A percentile compares a stretch with the other conserved stretches of the same genome.
phyloP scores from a whole-genome alignment of 2,329 filamentous ascomycete genomes.

The Mollisia scopiformis region DNA sequence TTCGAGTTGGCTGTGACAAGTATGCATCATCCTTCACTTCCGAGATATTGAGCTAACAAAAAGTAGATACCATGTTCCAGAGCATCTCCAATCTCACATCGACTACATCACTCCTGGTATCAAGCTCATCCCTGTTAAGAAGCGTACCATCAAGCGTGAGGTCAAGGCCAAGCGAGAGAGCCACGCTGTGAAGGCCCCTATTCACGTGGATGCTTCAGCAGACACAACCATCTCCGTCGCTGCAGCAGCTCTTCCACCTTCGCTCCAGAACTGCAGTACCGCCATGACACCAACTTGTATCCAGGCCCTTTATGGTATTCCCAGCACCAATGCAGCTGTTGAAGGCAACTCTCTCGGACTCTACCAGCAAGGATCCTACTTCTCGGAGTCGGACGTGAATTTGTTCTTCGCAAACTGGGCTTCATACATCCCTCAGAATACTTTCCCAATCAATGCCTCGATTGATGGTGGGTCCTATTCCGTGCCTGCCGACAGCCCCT shows the following conservation, averaged over 20 bases:
- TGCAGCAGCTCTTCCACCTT: constrained; percentile 12
- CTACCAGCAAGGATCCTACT: constrained; percentile 22
- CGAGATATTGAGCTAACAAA: constrained; percentile 46
- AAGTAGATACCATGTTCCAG: constrained; percentile 48
- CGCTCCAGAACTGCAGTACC: constrained; percentile 31
- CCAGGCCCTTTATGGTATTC: constrained; percentile 37
- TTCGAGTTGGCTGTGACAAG: constrained; percentile 56
- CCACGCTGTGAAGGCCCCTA: constrained; percentile 9
- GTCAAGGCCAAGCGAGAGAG: constrained; percentile 16
- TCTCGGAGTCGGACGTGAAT: constrained; percentile 22
- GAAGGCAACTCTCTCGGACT: constrained; percentile 23
- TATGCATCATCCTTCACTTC: constrained; percentile 36
- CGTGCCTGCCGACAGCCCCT: constrained; percentile 10
- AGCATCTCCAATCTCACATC: constrained; percentile 57
- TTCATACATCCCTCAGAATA: constrained; percentile 22
- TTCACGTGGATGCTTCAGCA: constrained; percentile 3
- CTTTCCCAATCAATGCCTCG: constrained; percentile 20
- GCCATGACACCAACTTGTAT: constrained; percentile 39
- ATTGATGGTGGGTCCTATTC: constrained; percentile 26
- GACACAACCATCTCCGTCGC: not conserved
- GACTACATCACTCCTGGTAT: constrained; percentile 63
- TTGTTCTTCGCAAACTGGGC: constrained; percentile 18
- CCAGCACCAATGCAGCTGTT: constrained; percentile 41
- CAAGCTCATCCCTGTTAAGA: constrained; percentile 49
- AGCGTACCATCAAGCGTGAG: constrained; percentile 35